These are phyloP conservation scores for Lodderomyces metapsilosis DNA, from an alignment of 1,139 yeast species.

Conservation along the genomic window DNA sequence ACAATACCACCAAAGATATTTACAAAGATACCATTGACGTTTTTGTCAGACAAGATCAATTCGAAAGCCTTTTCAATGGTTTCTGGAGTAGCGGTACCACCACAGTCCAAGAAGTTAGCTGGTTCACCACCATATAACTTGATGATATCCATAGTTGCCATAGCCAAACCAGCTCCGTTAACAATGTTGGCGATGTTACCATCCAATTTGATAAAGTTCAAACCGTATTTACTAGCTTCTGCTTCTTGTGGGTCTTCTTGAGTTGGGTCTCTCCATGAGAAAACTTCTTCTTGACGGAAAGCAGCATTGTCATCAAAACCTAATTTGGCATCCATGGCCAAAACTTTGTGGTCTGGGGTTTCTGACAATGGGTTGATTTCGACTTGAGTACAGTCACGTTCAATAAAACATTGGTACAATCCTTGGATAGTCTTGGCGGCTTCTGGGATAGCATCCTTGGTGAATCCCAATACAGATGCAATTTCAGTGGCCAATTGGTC, in stretches of 20 bases:
- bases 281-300: slow-evolving; percentile 93
- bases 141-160: slow-evolving; percentile 99
- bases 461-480: slow-evolving; percentile 81
- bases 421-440: slow-evolving; percentile 87
- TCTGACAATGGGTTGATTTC: slow-evolving; percentile 98
- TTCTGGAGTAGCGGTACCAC: slow-evolving; percentile 99
- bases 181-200: slow-evolving; percentile 99
- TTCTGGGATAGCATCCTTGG: slow-evolving; percentile 73
- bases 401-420: slow-evolving; percentile 83
- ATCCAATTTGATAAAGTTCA: slow-evolving; percentile 95
- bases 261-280: slow-evolving; percentile 93
- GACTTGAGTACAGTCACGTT: slow-evolving; percentile 95
- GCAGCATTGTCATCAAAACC: slow-evolving; percentile 96
- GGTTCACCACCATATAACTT: slow-evolving; percentile 98
- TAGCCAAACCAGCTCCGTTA: slow-evolving; percentile 99
- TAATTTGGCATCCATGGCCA: slow-evolving; percentile 99
- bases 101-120: slow-evolving; percentile 98
- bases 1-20: slow-evolving; percentile 99
- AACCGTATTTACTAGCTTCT: slow-evolving; percentile 83
- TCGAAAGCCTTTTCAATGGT: slow-evolving; percentile 97
- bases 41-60: slow-evolving; percentile 84
- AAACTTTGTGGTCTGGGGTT: slow-evolving; percentile 83
- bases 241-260: slow-evolving; percentile 99
- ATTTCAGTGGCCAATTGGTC: slow-evolving; percentile 72
- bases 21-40: slow-evolving; percentile 94